Evolutionary conservation across 176 grass and related monocot genomes (phyloP), one percentile per base, ranked within the genome.

Genomic region (Cenchrus americanus): DNA sequence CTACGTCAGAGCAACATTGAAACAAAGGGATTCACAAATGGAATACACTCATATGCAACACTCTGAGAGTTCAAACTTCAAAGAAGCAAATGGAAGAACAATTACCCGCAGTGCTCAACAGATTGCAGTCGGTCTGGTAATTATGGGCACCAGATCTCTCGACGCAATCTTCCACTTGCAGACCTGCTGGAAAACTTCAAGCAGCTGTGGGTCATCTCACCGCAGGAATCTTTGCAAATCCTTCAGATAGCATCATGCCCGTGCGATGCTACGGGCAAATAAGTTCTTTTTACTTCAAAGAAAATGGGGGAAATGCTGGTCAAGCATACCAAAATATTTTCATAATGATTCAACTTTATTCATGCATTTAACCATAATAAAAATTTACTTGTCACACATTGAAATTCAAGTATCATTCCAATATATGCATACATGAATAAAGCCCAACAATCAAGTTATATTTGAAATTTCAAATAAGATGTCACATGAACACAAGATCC

Each of bases 101-200:
- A 57, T 13, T 85, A 94, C 92, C 90, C 27, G 94, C 73, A 76
- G 67, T 89, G 70, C 94, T 94, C 22, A 89, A 84, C 69, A 94
- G 78, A 85, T 92, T 91, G 71, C 86, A 86, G 22, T 97, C 94
- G 8, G 43, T 76, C 84, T 97, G 94, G 66, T 92, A 21, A 97
- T 91, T 54, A 97, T 90, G 69, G 92, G 94, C 44, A 97, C 90
- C 73, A 97, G 69, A 89, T 97, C 90, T 14, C 63, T 85, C 27
- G 88, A 94, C 21, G 93, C 90, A 23, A 86, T 91, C 21, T 88
- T 94, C 94, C 90, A 97, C 85, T 91, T 92, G 83, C 94, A 94
- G 15, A 97, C 91, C 92, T 92, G 94, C 76, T 91, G 92, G 92
- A 94, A 97, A 43, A 97, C 90, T 44, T 92, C 86, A 30, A 90